Base-by-base conservation (phyloP, 495 filamentous ascomycete species). In the Hypoxylon subgilvum region DNA sequence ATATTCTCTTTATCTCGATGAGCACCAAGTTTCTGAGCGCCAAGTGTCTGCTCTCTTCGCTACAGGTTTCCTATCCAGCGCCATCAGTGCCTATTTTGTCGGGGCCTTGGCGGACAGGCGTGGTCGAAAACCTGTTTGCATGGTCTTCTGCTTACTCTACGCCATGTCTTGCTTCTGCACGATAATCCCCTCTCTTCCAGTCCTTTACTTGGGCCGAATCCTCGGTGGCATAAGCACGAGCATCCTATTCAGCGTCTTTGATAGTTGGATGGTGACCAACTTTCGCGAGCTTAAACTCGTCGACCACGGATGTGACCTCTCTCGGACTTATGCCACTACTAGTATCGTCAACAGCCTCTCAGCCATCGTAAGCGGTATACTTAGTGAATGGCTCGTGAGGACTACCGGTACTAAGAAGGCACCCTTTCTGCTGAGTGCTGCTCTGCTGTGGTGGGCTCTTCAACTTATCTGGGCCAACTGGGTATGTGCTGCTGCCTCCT, bases 221-320 rank as follows among this genome's bases (percentile, higher is more conserved):
- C 69, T 83, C 12, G 81, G 83, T n/a, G 82, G 83, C 1, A 30
- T 84, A 13, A 73, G 73, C 55, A 79, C 81, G 18, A 81, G 79
- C 36, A 69, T 86, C 21, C 65, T 84, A 46, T 83, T 82, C 60
- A 78, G 69, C 42, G 78, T 76, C 4, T 83, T 84, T 63, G 79
- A 86, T 69, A 79, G 76, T 48, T 84, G 80, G 81, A 79, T 85
- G 76, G 80, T 84, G 21, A 76, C 79, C 30, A 81, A 82, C 61
- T 78, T 76, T 40, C 66, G 72, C 52, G 42, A 61, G 19, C 57
- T 61, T 12, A 67, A 66, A 38, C 66, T 75, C 0, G 66, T 61
- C 14, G 67, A 60, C 18, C 19, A 61, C 9, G 72, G 67, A 25
- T 69, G 64, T 18, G 71, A 74, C 9, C 41, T 83, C 21, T 71